Evolutionary conservation across 192 early-diverging fungal genomes (phyloP), one percentile per base, ranked within the genome.

Genomic region (Coemansia sp.): DNA sequence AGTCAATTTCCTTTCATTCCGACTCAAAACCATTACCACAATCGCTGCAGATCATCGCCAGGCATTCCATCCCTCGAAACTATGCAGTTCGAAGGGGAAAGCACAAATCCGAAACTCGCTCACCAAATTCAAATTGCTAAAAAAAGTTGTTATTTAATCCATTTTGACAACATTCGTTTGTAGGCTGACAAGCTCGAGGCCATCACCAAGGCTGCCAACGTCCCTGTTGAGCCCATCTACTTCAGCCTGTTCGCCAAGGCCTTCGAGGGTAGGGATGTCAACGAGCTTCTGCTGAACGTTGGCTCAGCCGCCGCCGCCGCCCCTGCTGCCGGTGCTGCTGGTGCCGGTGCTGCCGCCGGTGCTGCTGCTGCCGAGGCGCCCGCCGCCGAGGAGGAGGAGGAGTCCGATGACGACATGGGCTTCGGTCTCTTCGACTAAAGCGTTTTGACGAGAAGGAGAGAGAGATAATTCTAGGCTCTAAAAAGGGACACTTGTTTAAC

Each of bases 221-320:
- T 75, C 39, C 85, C 90, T 51, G 89, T 96, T 70, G 95, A 98
- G 85, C 81, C 92, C 67, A 92, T 97, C 90, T 98, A 94, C 94
- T 90, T 91, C 77, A 86, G 77, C 81, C 86, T 98, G 72, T 98
- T 96, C 86, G 93, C 96, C 86, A 99, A 99, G 91, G 96, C 96
- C 61, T 90, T 99, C 72, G 93, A 86, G 66, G 94, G 94, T 70
- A 90, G 93, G 87, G 90, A 96, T 84, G 77, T 99, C 63, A 86
- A 78, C 74, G 88, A 90, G 75, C 88, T 96, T 83, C 86, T 97
- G 69, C 86, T 91, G 81, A 95, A 93, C 87, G 88, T 95, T 68
- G 95, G 95, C 59, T 74, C 68, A 66, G 86, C 70, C 63, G 84
- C 84, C 62, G 77, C 84, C 64, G 76, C 85, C 48, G 82, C 84